Base-by-base conservation (phyloP, 257 asterid genomes). In the Nicotiana knightiana region DNA sequence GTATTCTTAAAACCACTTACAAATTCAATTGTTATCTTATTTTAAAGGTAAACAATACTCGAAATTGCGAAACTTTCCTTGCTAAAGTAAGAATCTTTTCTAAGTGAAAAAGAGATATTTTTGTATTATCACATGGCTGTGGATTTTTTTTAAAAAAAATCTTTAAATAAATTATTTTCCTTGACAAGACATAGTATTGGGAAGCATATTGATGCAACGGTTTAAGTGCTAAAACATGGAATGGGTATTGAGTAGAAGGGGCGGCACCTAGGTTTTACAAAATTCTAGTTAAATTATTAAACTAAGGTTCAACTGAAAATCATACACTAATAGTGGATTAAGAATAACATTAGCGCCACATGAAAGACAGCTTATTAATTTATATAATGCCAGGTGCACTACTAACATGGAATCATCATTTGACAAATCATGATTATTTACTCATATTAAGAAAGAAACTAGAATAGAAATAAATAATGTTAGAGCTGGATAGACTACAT, bases 331-430 rank as follows among this genome's bases (percentile, higher is more conserved):
- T 43, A 21, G 59, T 43, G 57, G 78, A 21, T 28, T 21, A 21
- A n/a, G 4, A 43, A 70, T 46, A 48, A 15, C 8, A 28, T 28
- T 28, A 28, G 30, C 30, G 30, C 30, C 30, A 28, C 30, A 28
- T 28, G 30, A 28, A 28, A 28, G 30, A 1, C 30, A 28, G 30
- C 30, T 28, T 28, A 48, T 73, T 48, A 48, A 59, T 73, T 6
- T 71, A 48, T 46, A 24, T 24, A 13, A 71, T 71, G 39, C 13
- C 61, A 71, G 7, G 39, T 24, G 26, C 24, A 37, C 79, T 71
- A 46, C 24, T 46, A 46, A 71, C 79, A 71, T 71, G 39, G 79
- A 33, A 46, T 71, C 79, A 71, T 59, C 79, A 71, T 71, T 71
- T 71, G 79, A 71, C 61, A 24, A 46, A 46, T 70, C 9, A 39